Conservation (phyloP, 352 stramenopile species). For the Achlya hypogyna region DNA sequence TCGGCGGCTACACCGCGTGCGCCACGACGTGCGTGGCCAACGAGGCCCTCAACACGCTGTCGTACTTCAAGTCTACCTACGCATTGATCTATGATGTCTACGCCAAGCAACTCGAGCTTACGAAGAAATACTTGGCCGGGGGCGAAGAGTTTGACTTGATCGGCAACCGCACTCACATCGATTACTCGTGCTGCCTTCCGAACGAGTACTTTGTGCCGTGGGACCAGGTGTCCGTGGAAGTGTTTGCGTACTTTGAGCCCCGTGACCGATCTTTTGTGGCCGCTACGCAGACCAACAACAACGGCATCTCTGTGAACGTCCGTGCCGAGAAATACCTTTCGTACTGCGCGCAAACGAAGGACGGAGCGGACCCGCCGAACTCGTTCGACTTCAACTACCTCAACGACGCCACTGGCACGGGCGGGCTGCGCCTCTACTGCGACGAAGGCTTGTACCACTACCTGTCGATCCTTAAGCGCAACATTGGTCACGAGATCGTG, state of each 20-base stretch:
- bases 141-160: slow-evolving; percentile 13
- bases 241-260: not conserved
- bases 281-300: not conserved
- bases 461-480: not conserved
- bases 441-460: not conserved
- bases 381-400: not conserved
- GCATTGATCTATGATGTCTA: slow-evolving; percentile 4
- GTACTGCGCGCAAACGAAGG: not conserved
- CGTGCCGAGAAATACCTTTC: slow-evolving; percentile 14
- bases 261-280: not conserved
- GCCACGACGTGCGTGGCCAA: slow-evolving; percentile 5
- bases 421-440: slow-evolving; percentile 7
- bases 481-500: slow-evolving; percentile 9
- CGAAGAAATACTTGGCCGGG: slow-evolving; percentile 4
- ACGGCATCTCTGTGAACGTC: not conserved
- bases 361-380: not conserved
- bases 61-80: slow-evolving; percentile 18
- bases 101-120: slow-evolving; percentile 5
- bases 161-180: slow-evolving; percentile 15
- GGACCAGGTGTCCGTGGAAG: slow-evolving; percentile 2
- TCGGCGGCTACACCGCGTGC: slow-evolving; percentile 15
- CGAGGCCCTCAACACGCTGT: slow-evolving; percentile 6
- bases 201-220: slow-evolving; percentile 19
- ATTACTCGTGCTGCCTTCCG: slow-evolving; percentile 13
- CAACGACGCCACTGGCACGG: slow-evolving; percentile 5